Conservation (phyloP, 176 grass and related monocot genomes). For the Otatea glauca region DNA sequence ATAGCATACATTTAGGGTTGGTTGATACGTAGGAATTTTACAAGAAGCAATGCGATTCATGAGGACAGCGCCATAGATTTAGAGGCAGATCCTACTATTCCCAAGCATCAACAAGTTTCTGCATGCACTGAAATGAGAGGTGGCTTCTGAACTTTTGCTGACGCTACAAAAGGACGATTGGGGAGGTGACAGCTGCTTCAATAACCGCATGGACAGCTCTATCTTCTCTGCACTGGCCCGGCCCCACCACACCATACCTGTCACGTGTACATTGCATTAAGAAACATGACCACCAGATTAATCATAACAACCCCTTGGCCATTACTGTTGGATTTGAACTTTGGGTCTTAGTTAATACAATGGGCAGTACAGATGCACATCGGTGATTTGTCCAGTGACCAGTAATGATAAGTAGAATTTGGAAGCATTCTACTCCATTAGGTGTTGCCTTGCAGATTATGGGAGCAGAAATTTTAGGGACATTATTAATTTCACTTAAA, state of each 20-base stretch:
- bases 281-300: slow-evolving; percentile 10
- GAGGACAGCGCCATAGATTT: neutral
- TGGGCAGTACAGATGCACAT: slow-evolving; percentile 37
- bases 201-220: slow-evolving; percentile 43
- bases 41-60: neutral
- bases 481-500: neutral
- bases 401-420: slow-evolving; percentile 29
- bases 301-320: slow-evolving; percentile 25
- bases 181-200: slow-evolving; percentile 47
- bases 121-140: slow-evolving; percentile 19
- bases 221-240: slow-evolving; percentile 37
- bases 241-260: slow-evolving; percentile 31
- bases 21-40: neutral
- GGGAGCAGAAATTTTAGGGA: slow-evolving; percentile 9
- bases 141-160: slow-evolving; percentile 4
- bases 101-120: neutral
- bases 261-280: slow-evolving; percentile 37
- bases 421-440: slow-evolving; percentile 13
- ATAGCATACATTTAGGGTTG: neutral
- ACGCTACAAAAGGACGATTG: slow-evolving; percentile 37
- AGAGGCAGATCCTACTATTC: neutral
- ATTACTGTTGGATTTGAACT: slow-evolving; percentile 36
- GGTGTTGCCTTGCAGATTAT: neutral
- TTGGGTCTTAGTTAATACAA: slow-evolving; percentile 9
- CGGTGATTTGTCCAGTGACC: slow-evolving; percentile 39